These are phyloP conservation scores for Malassezia yamatoensis DNA, from an alignment of 1,284 basidiomycete genomes.

Conservation along the genomic window DNA sequence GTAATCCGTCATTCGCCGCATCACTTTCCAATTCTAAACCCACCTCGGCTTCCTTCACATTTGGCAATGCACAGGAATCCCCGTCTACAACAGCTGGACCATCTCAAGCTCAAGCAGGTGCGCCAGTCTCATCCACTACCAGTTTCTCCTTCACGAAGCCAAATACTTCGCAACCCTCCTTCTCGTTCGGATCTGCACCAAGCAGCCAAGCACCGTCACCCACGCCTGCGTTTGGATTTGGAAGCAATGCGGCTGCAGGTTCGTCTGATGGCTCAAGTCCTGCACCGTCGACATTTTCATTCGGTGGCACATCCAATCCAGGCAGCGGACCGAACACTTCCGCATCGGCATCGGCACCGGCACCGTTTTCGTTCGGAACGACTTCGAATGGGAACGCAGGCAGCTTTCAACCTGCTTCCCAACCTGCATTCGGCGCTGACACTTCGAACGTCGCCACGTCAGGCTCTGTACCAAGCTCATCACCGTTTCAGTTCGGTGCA, in stretches of 20 bases:
- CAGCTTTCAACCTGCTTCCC: not conserved
- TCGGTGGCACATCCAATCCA: not conserved
- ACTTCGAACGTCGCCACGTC: not conserved
- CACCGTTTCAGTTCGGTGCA: conserved; percentile 18
- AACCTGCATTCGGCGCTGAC: not conserved
- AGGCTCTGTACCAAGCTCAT: not conserved
- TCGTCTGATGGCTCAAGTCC: not conserved
- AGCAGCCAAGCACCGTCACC: not conserved
- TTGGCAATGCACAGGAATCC: no score
- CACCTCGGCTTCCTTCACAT: no score
- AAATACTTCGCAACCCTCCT: not conserved
- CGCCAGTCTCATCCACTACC: no score
- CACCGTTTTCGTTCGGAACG: not conserved
- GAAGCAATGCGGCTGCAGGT: not conserved
- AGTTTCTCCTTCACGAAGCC: no score
- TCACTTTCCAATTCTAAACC: not conserved
- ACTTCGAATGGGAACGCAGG: conserved; percentile 18
- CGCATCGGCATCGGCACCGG: conserved; percentile 11
- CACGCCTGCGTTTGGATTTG: conserved; percentile 10
- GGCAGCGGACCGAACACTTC: not conserved
- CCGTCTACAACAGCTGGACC: no score
- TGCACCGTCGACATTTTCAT: conserved; percentile 7
- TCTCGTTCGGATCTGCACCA: conserved; percentile 11
- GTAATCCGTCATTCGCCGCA: no score
- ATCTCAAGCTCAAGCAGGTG: no score